phyloP scores from a whole-genome alignment of 495 filamentous ascomycete genomes.

The Penicillium canariense region DNA sequence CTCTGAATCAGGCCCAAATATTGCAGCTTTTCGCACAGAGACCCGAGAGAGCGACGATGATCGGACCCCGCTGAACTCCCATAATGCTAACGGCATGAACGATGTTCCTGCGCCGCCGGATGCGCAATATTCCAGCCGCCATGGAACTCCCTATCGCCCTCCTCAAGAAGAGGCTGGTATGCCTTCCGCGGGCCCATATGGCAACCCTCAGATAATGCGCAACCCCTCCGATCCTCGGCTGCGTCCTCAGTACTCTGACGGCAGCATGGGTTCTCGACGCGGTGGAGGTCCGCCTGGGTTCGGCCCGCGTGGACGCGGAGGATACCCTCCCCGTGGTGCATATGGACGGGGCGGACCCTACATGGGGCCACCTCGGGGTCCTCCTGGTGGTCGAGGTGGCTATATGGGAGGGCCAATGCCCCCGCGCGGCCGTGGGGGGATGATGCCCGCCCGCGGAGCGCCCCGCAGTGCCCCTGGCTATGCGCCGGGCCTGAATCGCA shows the following conservation, averaged over 20 bases:
- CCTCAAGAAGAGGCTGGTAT: conserved; percentile 69
- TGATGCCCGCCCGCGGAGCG: conserved; percentile 50
- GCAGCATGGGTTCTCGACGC: conserved; percentile 54
- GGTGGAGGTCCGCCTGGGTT: conserved; percentile 51
- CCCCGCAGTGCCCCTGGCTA: conserved; percentile 51
- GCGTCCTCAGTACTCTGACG: conserved; percentile 60
- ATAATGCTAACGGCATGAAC: conserved; percentile 38
- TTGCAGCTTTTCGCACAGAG: conserved; percentile 71
- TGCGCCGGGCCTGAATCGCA: conserved; percentile 28
- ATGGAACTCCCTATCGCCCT: conserved; percentile 33
- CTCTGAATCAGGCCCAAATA: conserved; percentile 63
- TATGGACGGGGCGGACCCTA: conserved; percentile 57
- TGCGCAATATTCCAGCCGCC: conserved; percentile 20
- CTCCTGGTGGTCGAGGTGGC: conserved; percentile 31
- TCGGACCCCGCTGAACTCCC: conserved; percentile 73
- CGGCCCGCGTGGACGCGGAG: conserved; percentile 4
- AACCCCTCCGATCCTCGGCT: conserved; percentile 49
- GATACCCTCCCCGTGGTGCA: conserved; percentile 54
- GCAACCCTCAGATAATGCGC: conserved; percentile 38
- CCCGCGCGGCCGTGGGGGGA: conserved; percentile 28
- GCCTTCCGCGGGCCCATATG: conserved; percentile 39
- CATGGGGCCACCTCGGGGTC: conserved; percentile 38
- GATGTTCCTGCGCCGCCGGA: conserved; percentile 28
- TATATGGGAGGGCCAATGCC: conserved; percentile 35
- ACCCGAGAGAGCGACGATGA: conserved; percentile 72